These are phyloP conservation scores for Inga leiocalycina DNA, from an alignment of 306 rosid genomes.

Conservation along the genomic window DNA sequence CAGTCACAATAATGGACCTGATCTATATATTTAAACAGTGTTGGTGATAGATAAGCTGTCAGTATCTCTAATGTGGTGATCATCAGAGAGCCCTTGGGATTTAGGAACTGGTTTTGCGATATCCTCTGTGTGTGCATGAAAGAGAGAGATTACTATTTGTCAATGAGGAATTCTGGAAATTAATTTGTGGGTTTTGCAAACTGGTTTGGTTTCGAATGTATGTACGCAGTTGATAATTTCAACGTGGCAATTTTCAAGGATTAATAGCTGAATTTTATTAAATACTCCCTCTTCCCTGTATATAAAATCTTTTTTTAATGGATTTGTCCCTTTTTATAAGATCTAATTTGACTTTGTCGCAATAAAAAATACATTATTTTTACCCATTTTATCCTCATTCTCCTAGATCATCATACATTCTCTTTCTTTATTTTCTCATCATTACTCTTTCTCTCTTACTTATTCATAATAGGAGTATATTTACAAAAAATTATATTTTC, in stretches of 20 bases:
- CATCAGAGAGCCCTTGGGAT: neutral
- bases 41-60: neutral
- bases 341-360: too few species aligned
- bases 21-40: neutral
- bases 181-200: neutral
- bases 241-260: constrained; percentile 27
- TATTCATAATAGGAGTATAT: too few species aligned
- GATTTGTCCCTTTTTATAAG: too few species aligned
- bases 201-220: neutral
- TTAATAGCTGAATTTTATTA: constrained; percentile 12
- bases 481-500: too few species aligned
- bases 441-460: too few species aligned
- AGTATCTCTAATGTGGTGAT: neutral
- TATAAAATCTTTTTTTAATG: too few species aligned
- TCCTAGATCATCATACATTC: too few species aligned
- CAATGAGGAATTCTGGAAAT: neutral
- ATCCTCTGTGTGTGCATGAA: neutral
- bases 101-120: neutral
- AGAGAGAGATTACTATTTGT: neutral
- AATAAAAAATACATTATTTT: too few species aligned
- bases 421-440: too few species aligned
- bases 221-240: neutral
- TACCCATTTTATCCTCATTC: too few species aligned
- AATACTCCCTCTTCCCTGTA: too few species aligned
- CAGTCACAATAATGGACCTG: neutral